Conservation (phyloP, 2,329 filamentous ascomycete genomes). For the Fusarium secorum region DNA sequence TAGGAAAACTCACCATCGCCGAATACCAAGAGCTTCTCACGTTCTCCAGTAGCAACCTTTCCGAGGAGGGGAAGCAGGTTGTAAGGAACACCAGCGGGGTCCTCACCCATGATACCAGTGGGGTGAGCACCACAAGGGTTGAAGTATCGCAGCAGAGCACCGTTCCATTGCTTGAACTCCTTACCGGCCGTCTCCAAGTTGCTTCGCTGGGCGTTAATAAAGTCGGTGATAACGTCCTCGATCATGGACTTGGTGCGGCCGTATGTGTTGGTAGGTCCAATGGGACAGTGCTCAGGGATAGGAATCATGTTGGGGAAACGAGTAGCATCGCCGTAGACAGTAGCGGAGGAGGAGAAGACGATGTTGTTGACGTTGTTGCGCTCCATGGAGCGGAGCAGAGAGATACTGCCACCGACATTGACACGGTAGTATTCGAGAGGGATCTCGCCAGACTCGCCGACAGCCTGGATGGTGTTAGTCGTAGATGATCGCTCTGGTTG, state of each 20-base stretch:
- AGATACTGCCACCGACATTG: slow-evolving; percentile 92
- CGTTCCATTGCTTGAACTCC: slow-evolving; percentile 85
- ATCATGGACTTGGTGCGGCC: slow-evolving; percentile 95
- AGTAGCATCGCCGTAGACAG: slow-evolving; percentile 97
- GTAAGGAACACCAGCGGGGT: slow-evolving; percentile 93
- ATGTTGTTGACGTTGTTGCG: slow-evolving; percentile 94
- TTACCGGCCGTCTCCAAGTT: slow-evolving; percentile 83
- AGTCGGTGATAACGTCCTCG: slow-evolving; percentile 90
- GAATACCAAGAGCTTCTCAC: slow-evolving; percentile 93
- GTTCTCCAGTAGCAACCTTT: slow-evolving; percentile 93
- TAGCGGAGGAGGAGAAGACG: slow-evolving; percentile 97
- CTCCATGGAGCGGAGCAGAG: slow-evolving; percentile 85
- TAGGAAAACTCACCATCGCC: slow-evolving; percentile 75
- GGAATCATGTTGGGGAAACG: slow-evolving; percentile 98
- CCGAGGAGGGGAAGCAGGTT: slow-evolving; percentile 94
- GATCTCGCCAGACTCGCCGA: slow-evolving; percentile 92
- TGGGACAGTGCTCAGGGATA: slow-evolving; percentile 95
- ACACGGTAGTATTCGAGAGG: slow-evolving; percentile 98
- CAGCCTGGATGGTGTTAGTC: slow-evolving; percentile 68
- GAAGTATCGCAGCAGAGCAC: slow-evolving; percentile 92
- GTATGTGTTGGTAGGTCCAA: slow-evolving; percentile 96
- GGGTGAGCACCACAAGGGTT: slow-evolving; percentile 96
- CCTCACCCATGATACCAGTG: slow-evolving; percentile 96
- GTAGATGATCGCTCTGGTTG: not conserved
- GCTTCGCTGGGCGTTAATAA: slow-evolving; percentile 84